Conservation (phyloP, 2,329 filamentous ascomycete species). For the Leptographium flavum region DNA sequence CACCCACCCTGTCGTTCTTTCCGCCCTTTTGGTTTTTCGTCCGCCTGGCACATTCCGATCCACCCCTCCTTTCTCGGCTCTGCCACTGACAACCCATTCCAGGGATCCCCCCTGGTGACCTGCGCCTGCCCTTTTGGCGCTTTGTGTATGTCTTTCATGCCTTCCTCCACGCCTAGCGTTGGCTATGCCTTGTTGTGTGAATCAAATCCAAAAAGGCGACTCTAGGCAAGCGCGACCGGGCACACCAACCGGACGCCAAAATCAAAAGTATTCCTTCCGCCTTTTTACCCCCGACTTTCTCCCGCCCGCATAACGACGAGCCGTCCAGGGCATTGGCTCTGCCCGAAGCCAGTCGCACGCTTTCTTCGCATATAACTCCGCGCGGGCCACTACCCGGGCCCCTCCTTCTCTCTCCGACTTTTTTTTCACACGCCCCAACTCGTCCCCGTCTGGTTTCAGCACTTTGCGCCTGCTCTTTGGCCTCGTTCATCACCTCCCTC, state of each 20-base stretch:
- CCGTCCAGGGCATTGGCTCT: background rate
- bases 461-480: no score
- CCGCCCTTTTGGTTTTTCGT: background rate
- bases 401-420: background rate
- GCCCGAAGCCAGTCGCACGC: no score
- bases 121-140: background rate
- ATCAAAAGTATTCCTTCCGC: background rate
- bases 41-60: no score
- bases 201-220: background rate
- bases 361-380: slow-evolving; percentile 1
- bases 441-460: background rate
- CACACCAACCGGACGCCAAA: no score
- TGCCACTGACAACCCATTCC: background rate
- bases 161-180: no score
- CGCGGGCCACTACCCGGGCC: background rate
- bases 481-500: background rate
- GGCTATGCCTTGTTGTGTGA: background rate
- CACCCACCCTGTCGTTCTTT: background rate
- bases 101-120: background rate
- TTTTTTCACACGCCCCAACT: background rate
- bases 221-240: background rate
- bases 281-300: no score
- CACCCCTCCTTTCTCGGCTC: background rate
- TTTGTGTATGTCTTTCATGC: no score
- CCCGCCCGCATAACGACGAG: background rate